A percentile compares a stretch with the other conserved stretches of the same genome.
Conservation (phyloP, 225 moss, liverwort and hornwort species). For the Bryum argenteum region DNA sequence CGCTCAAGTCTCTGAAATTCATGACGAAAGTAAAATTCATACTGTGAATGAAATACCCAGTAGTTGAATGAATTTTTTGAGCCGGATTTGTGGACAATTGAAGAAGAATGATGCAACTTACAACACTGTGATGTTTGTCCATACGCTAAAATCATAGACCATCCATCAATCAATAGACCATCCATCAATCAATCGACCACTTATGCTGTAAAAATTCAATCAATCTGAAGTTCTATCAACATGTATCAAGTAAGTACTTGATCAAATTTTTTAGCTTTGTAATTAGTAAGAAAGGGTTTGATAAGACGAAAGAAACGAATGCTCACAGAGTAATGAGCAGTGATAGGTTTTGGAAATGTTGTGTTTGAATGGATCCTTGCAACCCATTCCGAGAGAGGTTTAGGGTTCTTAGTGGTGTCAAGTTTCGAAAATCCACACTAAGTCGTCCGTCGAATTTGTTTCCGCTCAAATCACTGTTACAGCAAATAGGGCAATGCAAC, state of each 20-base stretch:
- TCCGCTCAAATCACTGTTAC: constrained; percentile 30
- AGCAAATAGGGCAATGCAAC: not conserved
- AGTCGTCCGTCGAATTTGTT: constrained; percentile 16
- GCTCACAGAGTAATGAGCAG: constrained; percentile 28
- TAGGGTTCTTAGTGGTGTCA: constrained; percentile 3
- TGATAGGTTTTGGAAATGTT: not conserved
- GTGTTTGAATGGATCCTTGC: not conserved
- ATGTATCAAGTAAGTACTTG: no score
- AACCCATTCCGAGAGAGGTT: constrained; percentile 18
- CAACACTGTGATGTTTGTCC: constrained; percentile 13
- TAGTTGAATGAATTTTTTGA: no score
- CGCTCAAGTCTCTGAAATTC: no score
- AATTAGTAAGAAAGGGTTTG: no score
- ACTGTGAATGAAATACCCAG: no score
- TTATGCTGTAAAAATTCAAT: not conserved
- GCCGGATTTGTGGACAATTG: not conserved
- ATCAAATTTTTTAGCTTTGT: no score
- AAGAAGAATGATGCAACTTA: not conserved
- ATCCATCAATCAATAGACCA: not conserved
- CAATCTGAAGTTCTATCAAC: constrained; percentile 3
- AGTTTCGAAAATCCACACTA: not conserved
- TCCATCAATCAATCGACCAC: not conserved
- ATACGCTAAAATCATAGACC: constrained; percentile 14
- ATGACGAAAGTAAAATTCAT: not conserved
- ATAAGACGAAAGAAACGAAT: not conserved